Percentiles rank a stretch among this genome's conserved stretches.
Evolutionary conservation across 345 rosid genomes (phyloP).

Genomic region (Clarkia xantiana): DNA sequence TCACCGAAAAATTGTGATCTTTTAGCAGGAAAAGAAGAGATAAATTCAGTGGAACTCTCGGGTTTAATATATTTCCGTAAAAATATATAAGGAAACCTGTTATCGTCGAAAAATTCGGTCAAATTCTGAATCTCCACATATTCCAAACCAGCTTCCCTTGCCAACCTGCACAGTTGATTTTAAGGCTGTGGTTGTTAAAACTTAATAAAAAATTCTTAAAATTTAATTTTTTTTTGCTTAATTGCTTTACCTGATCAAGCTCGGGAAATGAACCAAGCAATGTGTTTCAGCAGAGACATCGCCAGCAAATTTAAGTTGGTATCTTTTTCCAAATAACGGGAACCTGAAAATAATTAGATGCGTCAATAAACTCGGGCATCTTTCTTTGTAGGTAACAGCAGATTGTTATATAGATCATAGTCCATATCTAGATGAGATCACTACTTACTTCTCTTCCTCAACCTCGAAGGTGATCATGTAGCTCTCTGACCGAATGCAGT

Average conservation of each 20-base stretch:
- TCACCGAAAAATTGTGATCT: slow-evolving; percentile 67
- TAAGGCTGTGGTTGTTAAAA: no score
- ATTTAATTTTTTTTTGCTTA: no score
- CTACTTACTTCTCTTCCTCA: slow-evolving; percentile 84
- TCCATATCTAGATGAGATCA: background rate
- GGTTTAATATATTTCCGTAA: background rate
- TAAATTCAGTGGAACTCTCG: slow-evolving; percentile 2
- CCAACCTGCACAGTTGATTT: slow-evolving; percentile 38
- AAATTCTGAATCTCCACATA: slow-evolving; percentile 89
- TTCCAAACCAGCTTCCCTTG: slow-evolving; percentile 92
- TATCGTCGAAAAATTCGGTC: slow-evolving; percentile 86
- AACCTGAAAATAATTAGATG: slow-evolving; percentile 36
- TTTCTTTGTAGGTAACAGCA: background rate
- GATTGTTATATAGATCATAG: background rate
- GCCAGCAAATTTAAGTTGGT: slow-evolving; percentile 80
- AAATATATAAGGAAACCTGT: slow-evolving; percentile 35
- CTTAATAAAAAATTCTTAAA: no score
- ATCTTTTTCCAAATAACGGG: slow-evolving; percentile 87
- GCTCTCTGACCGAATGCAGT: slow-evolving; percentile 84
- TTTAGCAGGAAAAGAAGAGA: slow-evolving; percentile 10
- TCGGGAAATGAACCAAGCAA: slow-evolving; percentile 96
- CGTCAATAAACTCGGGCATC: background rate
- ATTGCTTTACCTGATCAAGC: slow-evolving; percentile 64
- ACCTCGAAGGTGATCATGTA: slow-evolving; percentile 88
- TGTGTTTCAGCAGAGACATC: slow-evolving; percentile 62